Conservation (phyloP, 306 rosid species). For the Acacia melanoxylon region DNA sequence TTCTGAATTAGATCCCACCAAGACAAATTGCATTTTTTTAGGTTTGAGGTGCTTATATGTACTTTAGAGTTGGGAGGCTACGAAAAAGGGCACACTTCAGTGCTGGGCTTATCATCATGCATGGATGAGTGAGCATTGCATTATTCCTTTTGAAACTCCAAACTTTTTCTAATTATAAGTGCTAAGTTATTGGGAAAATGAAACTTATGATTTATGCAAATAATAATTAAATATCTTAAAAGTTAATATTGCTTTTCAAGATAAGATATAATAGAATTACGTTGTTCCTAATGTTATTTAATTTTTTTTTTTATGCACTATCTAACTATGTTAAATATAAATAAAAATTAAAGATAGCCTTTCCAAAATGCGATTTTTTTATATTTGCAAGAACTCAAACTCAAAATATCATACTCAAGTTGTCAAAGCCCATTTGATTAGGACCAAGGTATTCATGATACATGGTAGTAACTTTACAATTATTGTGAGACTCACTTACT, state of each 20-base stretch:
- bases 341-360: too few relatives aligned
- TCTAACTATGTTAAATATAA: too few relatives aligned
- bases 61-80: background rate
- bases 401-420: too few relatives aligned
- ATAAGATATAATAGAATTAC: too few relatives aligned
- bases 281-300: too few relatives aligned
- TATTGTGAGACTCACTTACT: too few relatives aligned
- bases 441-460: too few relatives aligned
- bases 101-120: slow-evolving; percentile 38
- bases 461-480: too few relatives aligned
- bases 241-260: background rate
- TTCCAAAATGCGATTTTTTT: too few relatives aligned
- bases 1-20: background rate
- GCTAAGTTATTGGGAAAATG: background rate
- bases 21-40: background rate
- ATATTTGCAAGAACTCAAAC: too few relatives aligned
- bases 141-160: slow-evolving; percentile 15
- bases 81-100: slow-evolving; percentile 1
- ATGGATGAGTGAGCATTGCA: slow-evolving; percentile 32
- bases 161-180: background rate
- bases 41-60: background rate
- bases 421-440: too few relatives aligned
- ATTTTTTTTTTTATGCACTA: too few relatives aligned
- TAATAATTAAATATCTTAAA: background rate
- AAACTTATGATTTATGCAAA: background rate